Base-by-base conservation (phyloP, 768 basidiomycete genomes). In the Mycena latifolia region DNA sequence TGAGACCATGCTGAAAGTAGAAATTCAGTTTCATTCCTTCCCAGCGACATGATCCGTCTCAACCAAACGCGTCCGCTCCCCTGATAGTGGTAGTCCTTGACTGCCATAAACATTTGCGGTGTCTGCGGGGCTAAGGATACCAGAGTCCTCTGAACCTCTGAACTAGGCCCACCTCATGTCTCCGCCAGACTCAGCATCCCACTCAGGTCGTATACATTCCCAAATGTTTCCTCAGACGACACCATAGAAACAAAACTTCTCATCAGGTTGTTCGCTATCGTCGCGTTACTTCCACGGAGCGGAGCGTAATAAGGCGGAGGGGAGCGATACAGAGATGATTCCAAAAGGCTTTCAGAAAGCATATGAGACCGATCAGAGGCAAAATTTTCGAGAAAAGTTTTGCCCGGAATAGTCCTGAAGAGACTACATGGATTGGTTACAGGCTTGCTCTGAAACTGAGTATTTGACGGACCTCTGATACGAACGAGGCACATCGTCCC, bases 311-410 rank as follows among this genome's bases (percentile, higher is more conserved):
- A 25, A 7, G 90, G 89, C 6, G 86, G 86, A 15, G 83, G 75
- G 9, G n/a, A n/a, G n/a, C n/a, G n/a, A n/a, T n/a, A n/a, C n/a
- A n/a, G n/a, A n/a, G n/a, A n/a, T n/a, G n/a, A n/a, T n/a, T n/a
- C n/a, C n/a, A n/a, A n/a, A n/a, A n/a, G n/a, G n/a, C n/a, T n/a
- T n/a, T n/a, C n/a, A n/a, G n/a, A n/a, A 68, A 89, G 89, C 91
- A 93, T 92, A 75, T 92, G 91, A 58, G 90, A 89, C 72, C 91
- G 81, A 75, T 93, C 90, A 22, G 91, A 92, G 12, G 90, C 89
- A 78, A 93, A 92, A 70, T 86, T 72, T 66, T 85, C 77, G 46
- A 92, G 75, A 72, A 82, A 91, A 15, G 75, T 74, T 33, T 75
- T 64, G 20, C 83, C 86, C 62, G 85, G 81, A 63, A 93, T 77